Percentiles rank a stretch among this genome's conserved stretches.
Conservation (phyloP, 2,329 filamentous ascomycete genomes). For the Ceratocystis papillata region DNA sequence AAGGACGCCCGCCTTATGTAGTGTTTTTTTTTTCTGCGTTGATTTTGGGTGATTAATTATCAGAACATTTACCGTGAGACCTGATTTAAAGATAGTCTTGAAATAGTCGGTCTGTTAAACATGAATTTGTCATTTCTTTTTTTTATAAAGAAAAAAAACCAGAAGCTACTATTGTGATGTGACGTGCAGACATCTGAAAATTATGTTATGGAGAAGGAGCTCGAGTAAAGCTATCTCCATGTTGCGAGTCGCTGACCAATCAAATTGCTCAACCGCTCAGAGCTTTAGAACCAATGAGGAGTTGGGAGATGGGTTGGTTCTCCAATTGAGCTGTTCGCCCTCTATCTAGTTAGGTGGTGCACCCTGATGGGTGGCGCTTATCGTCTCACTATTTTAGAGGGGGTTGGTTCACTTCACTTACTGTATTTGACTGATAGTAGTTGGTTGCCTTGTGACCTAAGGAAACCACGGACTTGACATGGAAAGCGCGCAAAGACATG, state of each 20-base stretch:
- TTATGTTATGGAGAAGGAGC: not conserved
- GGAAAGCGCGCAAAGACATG: not conserved
- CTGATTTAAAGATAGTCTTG: slow-evolving; percentile 15
- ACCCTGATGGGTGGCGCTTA: not conserved
- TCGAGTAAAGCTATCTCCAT: not conserved
- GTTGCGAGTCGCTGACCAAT: not conserved
- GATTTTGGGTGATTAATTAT: slow-evolving; percentile 18
- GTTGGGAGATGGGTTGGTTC: not conserved
- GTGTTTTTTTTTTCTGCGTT: slow-evolving; percentile 17
- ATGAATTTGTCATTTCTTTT: slow-evolving; percentile 8
- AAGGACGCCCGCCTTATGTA: slow-evolving; percentile 26
- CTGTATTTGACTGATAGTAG: not conserved
- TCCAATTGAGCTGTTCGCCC: not conserved
- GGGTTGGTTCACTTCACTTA: too few relatives aligned
- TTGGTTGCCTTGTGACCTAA: not conserved
- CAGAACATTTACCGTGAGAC: slow-evolving; percentile 13
- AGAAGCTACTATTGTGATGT: too few relatives aligned
- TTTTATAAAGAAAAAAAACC: not conserved
- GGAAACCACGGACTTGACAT: not conserved
- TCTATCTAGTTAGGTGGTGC: not conserved
- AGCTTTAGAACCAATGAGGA: too few relatives aligned
- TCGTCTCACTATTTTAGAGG: not conserved
- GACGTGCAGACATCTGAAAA: too few relatives aligned
- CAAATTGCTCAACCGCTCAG: not conserved
- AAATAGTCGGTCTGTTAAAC: slow-evolving; percentile 10